Conservation (phyloP, 225 moss, liverwort and hornwort species). For the Physcomitrium patens region DNA sequence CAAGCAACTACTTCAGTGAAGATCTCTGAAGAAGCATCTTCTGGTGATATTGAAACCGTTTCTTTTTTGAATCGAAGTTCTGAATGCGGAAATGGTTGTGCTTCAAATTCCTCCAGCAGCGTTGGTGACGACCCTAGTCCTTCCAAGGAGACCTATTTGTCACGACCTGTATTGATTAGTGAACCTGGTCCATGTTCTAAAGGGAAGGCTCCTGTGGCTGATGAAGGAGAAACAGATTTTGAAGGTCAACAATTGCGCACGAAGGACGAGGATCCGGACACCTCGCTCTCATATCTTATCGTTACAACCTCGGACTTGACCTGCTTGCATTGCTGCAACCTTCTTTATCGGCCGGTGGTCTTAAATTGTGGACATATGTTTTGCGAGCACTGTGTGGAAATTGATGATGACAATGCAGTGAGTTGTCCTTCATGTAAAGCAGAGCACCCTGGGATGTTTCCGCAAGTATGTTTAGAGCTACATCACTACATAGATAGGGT, state of each 20-base stretch:
- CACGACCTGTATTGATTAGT: too few species aligned
- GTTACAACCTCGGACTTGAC: slow-evolving; percentile 57
- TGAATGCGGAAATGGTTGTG: slow-evolving; percentile 18
- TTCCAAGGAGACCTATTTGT: slow-evolving; percentile 15
- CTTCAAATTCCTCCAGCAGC: slow-evolving; percentile 45
- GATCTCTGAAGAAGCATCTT: slow-evolving; percentile 20
- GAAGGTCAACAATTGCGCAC: slow-evolving; percentile 16
- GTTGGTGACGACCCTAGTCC: slow-evolving; percentile 29
- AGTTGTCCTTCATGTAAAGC: slow-evolving; percentile 74
- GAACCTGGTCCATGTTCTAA: slow-evolving; percentile 19
- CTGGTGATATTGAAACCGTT: slow-evolving; percentile 25
- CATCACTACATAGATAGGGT: slow-evolving; percentile 84
- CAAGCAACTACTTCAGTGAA: slow-evolving; percentile 9
- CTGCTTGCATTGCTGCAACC: slow-evolving; percentile 65
- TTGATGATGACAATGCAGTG: slow-evolving; percentile 33
- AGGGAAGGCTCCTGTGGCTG: slow-evolving; percentile 56
- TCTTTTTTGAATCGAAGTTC: slow-evolving; percentile 26
- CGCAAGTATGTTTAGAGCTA: slow-evolving; percentile 83
- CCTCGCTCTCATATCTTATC: slow-evolving; percentile 23
- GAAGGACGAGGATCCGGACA: slow-evolving; percentile 16
- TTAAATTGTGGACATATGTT: slow-evolving; percentile 94
- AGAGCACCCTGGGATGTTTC: slow-evolving; percentile 84
- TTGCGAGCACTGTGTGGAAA: slow-evolving; percentile 73
- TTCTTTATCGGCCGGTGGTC: slow-evolving; percentile 81
- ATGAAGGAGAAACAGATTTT: slow-evolving; percentile 33